Evolutionary conservation across 306 rosid genomes (phyloP), one percentile per base, ranked within the genome.

Genomic region (Datisca glomerata): DNA sequence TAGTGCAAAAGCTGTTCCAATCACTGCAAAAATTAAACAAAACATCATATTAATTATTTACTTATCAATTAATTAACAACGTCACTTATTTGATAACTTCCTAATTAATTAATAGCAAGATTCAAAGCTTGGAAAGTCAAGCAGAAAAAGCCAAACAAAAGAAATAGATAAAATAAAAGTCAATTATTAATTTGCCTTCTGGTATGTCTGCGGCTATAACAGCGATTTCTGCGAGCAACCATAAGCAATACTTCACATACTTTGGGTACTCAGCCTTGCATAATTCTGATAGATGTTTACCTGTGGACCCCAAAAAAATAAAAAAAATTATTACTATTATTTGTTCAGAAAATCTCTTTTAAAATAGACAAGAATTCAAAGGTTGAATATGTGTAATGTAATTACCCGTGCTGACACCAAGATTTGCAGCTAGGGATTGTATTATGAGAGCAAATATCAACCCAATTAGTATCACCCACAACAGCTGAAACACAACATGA

Each of bases 131-230:
- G n/a, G n/a, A n/a, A n/a, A n/a, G n/a, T n/a, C n/a, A n/a, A n/a
- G n/a, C n/a, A n/a, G n/a, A n/a, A n/a, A n/a, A n/a, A n/a, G n/a
- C n/a, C n/a, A n/a, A n/a, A n/a, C n/a, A n/a, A n/a, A n/a, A n/a
- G n/a, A n/a, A n/a, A n/a, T n/a, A n/a, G n/a, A n/a, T n/a, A 3
- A 21, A 3, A 11, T 17, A 21, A 0, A 0, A 14, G 6, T 4
- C 13, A 41, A 12, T 16, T 23, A 7, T 25, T 17, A 8, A 45
- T 17, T n/a, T 40, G 48, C 94, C 94, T 79, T 87, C 97, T 7
- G 97, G 93, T 56, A 87, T 87, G 47, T 87, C 97, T 3, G 94
- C 94, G 4, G 89, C 93, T 59, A 83, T 83, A 53, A 86, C 93
- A 12, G 94, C 77, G 31, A 71, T 14, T 69, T 86, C 94, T 0